phyloP scores from a whole-genome alignment of 2,329 filamentous ascomycete genomes.

The Tolypocladium tropicale region DNA sequence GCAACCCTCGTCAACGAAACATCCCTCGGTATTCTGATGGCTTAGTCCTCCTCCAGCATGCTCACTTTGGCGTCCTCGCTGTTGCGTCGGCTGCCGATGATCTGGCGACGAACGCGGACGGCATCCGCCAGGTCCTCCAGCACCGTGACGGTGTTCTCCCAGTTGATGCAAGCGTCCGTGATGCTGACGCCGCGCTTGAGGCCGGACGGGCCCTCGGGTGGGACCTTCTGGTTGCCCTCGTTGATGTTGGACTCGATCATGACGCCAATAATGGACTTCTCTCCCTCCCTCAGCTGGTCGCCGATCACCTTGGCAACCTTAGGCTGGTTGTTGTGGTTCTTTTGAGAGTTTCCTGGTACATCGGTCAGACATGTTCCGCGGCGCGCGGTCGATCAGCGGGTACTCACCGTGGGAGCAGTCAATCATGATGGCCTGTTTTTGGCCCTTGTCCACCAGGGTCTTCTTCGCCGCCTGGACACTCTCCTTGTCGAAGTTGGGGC shows the following conservation, averaged over 20 bases:
- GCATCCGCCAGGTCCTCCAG: conserved; percentile 80
- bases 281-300: conserved; percentile 78
- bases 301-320: conserved; percentile 74
- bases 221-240: conserved; percentile 82
- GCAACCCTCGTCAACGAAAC: neutral
- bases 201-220: conserved; percentile 63
- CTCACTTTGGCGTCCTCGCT: conserved; percentile 26
- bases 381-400: neutral
- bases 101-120: conserved; percentile 61
- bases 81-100: conserved; percentile 26
- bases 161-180: conserved; percentile 92
- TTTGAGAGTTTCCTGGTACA: conserved; percentile 75
- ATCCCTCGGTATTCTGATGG: neutral
- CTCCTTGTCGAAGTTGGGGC: conserved; percentile 86
- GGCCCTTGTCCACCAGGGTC: conserved; percentile 68
- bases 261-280: conserved; percentile 83
- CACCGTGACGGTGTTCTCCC: conserved; percentile 73
- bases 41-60: conserved; percentile 41
- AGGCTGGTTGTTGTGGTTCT: conserved; percentile 96
- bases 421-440: conserved; percentile 88
- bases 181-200: conserved; percentile 89
- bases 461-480: conserved; percentile 73
- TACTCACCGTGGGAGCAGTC: conserved; percentile 87
- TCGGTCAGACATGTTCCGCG: conserved; percentile 3
- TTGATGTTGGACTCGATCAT: conserved; percentile 99